Evolutionary conservation across 2,329 filamentous ascomycete genomes (phyloP).

Genomic region (Alternaria dauci): DNA sequence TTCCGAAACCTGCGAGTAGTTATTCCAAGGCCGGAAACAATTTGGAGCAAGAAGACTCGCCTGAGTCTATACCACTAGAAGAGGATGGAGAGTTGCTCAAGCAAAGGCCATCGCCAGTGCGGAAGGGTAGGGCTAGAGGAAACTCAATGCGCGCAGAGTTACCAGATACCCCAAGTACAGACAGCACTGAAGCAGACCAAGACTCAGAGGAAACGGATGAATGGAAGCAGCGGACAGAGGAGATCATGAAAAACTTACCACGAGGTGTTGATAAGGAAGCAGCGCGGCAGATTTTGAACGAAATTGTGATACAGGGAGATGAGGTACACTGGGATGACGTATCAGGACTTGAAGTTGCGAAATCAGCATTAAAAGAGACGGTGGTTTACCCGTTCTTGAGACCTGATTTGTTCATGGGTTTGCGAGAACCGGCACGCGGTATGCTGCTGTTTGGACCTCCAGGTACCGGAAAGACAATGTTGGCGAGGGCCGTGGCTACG

Average conservation of each 20-base stretch:
- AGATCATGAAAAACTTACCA: slow-evolving; percentile 78
- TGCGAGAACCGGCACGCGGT: slow-evolving; percentile 90
- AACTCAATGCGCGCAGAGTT: slow-evolving; percentile 44
- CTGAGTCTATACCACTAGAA: slow-evolving; percentile 31
- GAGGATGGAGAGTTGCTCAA: slow-evolving; percentile 30
- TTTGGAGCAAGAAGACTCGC: slow-evolving; percentile 27
- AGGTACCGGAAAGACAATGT: slow-evolving; percentile 98
- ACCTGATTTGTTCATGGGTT: slow-evolving; percentile 93
- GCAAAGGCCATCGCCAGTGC: slow-evolving; percentile 32
- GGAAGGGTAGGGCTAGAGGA: slow-evolving; percentile 40
- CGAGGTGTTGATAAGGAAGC: slow-evolving; percentile 81
- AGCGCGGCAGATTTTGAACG: slow-evolving; percentile 92
- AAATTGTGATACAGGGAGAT: slow-evolving; percentile 93
- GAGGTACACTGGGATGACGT: slow-evolving; percentile 96
- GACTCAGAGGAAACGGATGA: slow-evolving; percentile 43
- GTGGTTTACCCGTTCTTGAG: slow-evolving; percentile 97
- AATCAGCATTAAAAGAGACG: slow-evolving; percentile 90
- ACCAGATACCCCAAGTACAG: slow-evolving; percentile 43
- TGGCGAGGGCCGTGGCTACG: slow-evolving; percentile 91
- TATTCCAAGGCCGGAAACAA: slow-evolving; percentile 27
- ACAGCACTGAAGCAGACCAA: slow-evolving; percentile 32
- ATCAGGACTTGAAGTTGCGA: slow-evolving; percentile 87
- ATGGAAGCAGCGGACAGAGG: slow-evolving; percentile 45
- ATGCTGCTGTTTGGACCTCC: slow-evolving; percentile 97
- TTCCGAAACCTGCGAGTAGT: slow-evolving; percentile 22